Conservation (phyloP, 495 filamentous ascomycete genomes). For the Poronia punctata region DNA sequence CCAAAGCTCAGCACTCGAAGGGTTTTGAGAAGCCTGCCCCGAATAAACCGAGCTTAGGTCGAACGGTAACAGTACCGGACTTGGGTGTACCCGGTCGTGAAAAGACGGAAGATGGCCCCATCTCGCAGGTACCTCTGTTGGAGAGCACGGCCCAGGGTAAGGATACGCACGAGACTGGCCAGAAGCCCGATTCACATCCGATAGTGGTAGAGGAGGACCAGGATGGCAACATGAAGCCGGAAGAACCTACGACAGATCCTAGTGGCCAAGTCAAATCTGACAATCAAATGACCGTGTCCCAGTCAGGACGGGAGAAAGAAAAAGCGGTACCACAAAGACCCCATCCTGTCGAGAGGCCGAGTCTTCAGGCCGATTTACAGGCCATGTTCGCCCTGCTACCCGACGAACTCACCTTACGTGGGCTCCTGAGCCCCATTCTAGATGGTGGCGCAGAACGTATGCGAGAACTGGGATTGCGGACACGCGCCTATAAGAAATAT, state of each 20-base stretch:
- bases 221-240: too few relatives aligned
- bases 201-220: too few relatives aligned
- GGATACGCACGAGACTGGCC: too few relatives aligned
- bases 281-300: background rate
- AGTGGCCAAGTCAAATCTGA: background rate
- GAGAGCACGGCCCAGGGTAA: too few relatives aligned
- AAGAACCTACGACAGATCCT: background rate
- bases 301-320: background rate
- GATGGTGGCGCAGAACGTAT: constrained; percentile 10
- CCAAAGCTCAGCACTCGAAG: background rate
- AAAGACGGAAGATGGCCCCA: too few relatives aligned
- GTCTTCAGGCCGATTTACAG: constrained; percentile 4
- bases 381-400: constrained; percentile 6
- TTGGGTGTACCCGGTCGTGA: too few relatives aligned
- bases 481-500: constrained; percentile 11
- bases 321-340: background rate
- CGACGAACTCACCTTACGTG: constrained; percentile 12
- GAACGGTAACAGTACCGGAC: too few relatives aligned
- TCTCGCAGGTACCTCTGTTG: too few relatives aligned
- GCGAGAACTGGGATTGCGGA: constrained; percentile 11
- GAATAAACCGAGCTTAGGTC: background rate
- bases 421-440: constrained; percentile 11
- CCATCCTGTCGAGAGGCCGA: constrained; percentile 1
- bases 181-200: too few relatives aligned
- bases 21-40: background rate